Conservation (phyloP, 2,329 filamentous ascomycete genomes). For the Zopfia rhizophila region DNA sequence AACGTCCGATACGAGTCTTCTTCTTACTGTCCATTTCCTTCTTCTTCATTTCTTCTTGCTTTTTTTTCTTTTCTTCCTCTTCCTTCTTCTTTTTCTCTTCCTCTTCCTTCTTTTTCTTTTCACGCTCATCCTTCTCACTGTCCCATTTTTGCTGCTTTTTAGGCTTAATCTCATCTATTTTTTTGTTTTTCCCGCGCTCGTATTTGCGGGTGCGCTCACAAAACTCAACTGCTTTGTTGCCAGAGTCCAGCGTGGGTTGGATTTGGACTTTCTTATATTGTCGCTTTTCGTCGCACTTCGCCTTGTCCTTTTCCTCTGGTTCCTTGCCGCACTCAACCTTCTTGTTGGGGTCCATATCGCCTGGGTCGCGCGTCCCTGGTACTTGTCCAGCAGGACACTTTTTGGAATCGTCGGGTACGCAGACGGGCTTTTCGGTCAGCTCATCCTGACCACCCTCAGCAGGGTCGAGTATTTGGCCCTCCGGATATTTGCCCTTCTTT, state of each 20-base stretch:
- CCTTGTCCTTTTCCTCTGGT: constrained; percentile 1
- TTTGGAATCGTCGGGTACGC: constrained; percentile 5
- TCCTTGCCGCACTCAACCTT: constrained; percentile 8
- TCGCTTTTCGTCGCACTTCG: constrained; percentile 3
- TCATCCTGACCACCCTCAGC: constrained; percentile 15
- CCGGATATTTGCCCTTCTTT: constrained; percentile 11
- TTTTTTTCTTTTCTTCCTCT: constrained; percentile 1
- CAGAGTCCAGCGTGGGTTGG: neutral
- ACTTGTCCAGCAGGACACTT: constrained; percentile 7
- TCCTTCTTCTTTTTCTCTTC: constrained; percentile 1
- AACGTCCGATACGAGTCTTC: neutral
- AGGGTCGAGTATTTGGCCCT: constrained; percentile 11
- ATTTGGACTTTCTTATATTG: neutral
- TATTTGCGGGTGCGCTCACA: neutral
- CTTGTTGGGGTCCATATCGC: constrained; percentile 9
- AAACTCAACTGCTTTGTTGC: neutral
- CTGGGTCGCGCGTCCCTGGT: neutral
- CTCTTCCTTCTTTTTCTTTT: constrained; percentile 1
- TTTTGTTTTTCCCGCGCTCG: neutral
- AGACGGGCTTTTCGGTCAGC: constrained; percentile 10
- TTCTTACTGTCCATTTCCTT: neutral
- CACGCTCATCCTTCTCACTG: neutral
- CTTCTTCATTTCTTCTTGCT: neutral
- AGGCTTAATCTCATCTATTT: neutral
- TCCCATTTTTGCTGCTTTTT: neutral